Conservation (phyloP, 345 rosid genomes). For the Aquilaria malaccensis region DNA sequence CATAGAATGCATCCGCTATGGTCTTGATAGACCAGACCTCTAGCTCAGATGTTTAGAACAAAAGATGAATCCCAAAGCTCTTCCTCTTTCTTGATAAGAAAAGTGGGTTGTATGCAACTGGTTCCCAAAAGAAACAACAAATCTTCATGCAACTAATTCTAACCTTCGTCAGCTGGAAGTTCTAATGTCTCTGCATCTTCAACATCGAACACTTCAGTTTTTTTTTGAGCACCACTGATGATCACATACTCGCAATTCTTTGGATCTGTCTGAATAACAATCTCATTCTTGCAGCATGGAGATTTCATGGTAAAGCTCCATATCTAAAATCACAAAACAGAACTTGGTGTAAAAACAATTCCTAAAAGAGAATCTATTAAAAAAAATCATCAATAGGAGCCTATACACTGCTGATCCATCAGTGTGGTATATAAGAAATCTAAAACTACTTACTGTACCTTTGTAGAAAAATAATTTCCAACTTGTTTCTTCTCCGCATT, state of each 20-base stretch:
- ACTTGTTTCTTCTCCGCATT: conserved; percentile 99
- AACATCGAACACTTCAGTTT: conserved; percentile 76
- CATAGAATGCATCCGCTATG: too few relatives aligned
- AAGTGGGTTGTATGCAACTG: too few relatives aligned
- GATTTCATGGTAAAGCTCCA: conserved; percentile 98
- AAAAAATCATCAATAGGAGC: not conserved
- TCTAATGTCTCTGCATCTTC: conserved; percentile 94
- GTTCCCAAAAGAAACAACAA: too few relatives aligned
- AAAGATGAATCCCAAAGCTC: too few relatives aligned
- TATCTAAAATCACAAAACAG: conserved; percentile 44
- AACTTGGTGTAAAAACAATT: conserved; percentile 9
- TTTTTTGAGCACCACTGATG: conserved; percentile 80
- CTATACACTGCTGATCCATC: not conserved
- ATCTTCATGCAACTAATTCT: conserved; percentile 4
- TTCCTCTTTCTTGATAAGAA: too few relatives aligned
- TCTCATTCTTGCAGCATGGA: conserved; percentile 89
- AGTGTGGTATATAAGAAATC: not conserved
- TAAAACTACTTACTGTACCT: conserved; percentile 32
- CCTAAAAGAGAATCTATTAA: not conserved
- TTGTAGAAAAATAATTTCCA: conserved; percentile 94
- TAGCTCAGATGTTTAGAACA: too few relatives aligned
- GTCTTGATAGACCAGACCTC: too few relatives aligned
- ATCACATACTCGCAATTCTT: conserved; percentile 89
- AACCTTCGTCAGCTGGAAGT: conserved; percentile 96
- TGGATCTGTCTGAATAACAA: conserved; percentile 95